Base-by-base conservation (phyloP, 2,329 filamentous ascomycete genomes). In the Claviceps quebecensis region DNA sequence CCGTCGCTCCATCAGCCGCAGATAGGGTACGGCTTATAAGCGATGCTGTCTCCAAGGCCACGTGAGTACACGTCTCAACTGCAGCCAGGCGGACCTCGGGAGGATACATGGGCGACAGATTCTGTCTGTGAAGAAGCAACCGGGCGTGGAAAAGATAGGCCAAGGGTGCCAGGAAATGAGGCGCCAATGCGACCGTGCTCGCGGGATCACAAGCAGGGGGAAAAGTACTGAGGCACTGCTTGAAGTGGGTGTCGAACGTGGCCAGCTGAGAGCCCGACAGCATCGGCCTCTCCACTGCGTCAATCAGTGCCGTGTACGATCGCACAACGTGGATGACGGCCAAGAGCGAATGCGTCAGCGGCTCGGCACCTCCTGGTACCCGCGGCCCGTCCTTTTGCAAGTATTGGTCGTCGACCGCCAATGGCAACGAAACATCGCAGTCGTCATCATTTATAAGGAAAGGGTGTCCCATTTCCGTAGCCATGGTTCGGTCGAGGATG, bases 51-150 rank as follows among this genome's bases (percentile, higher is more conserved):
- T 95, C 89, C 52, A 86, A 75, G 0, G 87, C 82, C 8, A 84
- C 82, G 6, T 75, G 73, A 2, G 84, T 78, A 63, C 91, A 96
- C 56, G 84, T 80, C 53, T 90, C 83, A 29, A 96, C 70, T 1
- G 93, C 89, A 6, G 80, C 77, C 3, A 75, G 68, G 44, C 91
- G 80, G 43, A 83, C 78, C 36, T 84, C 75, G 1, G 72, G 66
- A 0, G 83, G 75, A 60, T 84, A 89, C 9, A 73, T 72, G 0
- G 89, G 86, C 0, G 82, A 83, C 8, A 97, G 74, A 61, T 97
- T 96, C 60, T 95, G 89, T 43, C 93, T 81, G 66, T 95, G 87
- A 8, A 98, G 77, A 39, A 93, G 73, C 34, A 96, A 77, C n/a
- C 88, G 84, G 16, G 85, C 83, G 54, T 87, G 86, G 54, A 95